These are phyloP conservation scores for Penicillium coffeae DNA, from an alignment of 495 filamentous ascomycete species.

Conservation along the genomic window DNA sequence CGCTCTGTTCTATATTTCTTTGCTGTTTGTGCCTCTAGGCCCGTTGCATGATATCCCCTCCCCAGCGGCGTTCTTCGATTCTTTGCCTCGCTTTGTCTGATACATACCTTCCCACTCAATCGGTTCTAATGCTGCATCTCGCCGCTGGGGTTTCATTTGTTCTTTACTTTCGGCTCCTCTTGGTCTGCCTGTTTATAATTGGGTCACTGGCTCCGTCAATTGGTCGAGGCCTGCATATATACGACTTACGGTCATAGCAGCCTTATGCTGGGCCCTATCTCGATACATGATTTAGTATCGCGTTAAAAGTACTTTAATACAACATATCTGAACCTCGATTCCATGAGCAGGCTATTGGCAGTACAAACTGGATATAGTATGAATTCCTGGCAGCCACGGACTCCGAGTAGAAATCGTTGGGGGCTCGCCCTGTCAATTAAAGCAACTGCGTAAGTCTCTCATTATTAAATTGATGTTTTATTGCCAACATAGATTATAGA, in stretches of 20 bases:
- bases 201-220: background rate
- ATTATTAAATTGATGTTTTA: too few relatives aligned
- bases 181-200: conserved; percentile 7
- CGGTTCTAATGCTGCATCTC: conserved; percentile 10
- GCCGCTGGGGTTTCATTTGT: conserved; percentile 8
- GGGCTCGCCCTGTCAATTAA: too few relatives aligned
- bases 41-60: conserved; percentile 31
- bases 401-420: too few relatives aligned
- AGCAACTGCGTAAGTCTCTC: too few relatives aligned
- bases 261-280: background rate
- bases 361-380: too few relatives aligned
- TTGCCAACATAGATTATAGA: too few relatives aligned
- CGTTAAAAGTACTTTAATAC: background rate
- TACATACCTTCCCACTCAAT: conserved; percentile 2
- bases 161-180: conserved; percentile 8
- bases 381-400: too few relatives aligned
- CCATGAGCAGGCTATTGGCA: background rate
- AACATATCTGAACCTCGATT: background rate
- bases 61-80: conserved; percentile 13
- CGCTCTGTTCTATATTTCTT: conserved; percentile 23
- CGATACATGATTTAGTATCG: background rate
- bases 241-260: conserved; percentile 4
- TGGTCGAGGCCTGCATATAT: background rate
- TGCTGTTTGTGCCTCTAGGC: conserved; percentile 1
- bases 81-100: background rate